A percentile compares a stretch with the other conserved stretches of the same genome.
These are phyloP conservation scores for Alisma plantagoaquatica DNA, from an alignment of 106 monocot genomes.

Conservation along the genomic window DNA sequence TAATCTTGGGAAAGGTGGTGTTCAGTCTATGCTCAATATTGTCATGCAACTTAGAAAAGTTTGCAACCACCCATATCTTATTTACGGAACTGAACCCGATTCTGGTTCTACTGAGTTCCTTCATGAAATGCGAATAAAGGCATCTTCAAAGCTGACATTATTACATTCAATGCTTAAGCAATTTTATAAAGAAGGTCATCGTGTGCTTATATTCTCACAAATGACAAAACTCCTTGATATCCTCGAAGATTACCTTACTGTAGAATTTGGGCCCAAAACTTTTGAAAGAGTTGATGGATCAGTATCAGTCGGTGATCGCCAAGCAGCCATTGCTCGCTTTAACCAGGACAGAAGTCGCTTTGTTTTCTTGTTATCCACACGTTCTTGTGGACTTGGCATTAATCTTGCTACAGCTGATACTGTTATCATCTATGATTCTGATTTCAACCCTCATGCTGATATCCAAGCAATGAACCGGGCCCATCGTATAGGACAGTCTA, in stretches of 20 bases:
- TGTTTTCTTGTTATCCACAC: conserved; percentile 81
- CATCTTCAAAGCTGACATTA: conserved; percentile 75
- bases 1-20: too few species aligned
- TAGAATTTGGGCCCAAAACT: too few species aligned
- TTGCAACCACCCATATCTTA: conserved; percentile 92
- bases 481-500: conserved; percentile 89
- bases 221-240: too few species aligned
- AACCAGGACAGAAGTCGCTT: conserved; percentile 78
- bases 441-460: too few species aligned
- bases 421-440: too few species aligned
- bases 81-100: conserved; percentile 83
- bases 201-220: conserved; percentile 86
- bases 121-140: conserved; percentile 89
- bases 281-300: conserved; percentile 93
- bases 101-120: conserved; percentile 70
- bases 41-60: conserved; percentile 82
- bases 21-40: too few species aligned
- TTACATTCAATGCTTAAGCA: conserved; percentile 81
- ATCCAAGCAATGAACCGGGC: too few species aligned
- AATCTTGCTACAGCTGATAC: too few species aligned
- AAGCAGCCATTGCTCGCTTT: conserved; percentile 77
- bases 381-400: too few species aligned
- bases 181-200: conserved; percentile 71
- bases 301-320: conserved; percentile 69
- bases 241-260: too few species aligned